These are phyloP conservation scores for Pachysandra terminalis DNA, from an alignment of 164 flowering plant genomes.

Conservation along the genomic window DNA sequence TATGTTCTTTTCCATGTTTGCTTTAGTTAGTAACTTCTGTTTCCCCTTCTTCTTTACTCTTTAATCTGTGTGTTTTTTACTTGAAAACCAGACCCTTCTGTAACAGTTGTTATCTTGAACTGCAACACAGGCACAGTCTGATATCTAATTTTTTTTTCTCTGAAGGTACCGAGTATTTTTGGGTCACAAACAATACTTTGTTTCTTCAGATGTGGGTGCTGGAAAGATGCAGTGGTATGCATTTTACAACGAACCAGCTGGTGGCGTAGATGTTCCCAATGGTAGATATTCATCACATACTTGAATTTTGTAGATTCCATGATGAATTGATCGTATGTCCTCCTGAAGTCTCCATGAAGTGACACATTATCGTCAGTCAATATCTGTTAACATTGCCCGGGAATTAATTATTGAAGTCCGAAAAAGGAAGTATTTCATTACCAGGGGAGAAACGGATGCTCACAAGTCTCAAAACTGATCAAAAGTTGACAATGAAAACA, in stretches of 20 bases:
- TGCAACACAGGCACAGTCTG: not conserved
- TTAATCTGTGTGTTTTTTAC: not conserved
- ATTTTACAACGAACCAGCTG: conserved; percentile 80
- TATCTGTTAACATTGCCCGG: no score
- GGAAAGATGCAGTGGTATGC: conserved; percentile 99
- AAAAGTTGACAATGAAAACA: no score
- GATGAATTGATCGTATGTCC: not conserved
- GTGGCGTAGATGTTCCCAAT: conserved; percentile 71
- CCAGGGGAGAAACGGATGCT: no score
- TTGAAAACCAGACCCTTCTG: not conserved
- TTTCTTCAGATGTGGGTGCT: conserved; percentile 94
- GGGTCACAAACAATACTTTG: conserved; percentile 98
- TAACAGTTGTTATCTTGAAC: not conserved
- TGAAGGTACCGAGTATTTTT: conserved; percentile 91
- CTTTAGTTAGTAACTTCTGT: not conserved
- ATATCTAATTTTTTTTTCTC: conserved; percentile 13
- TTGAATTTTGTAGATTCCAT: conserved; percentile 3
- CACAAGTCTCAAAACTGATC: no score
- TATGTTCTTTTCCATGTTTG: conserved; percentile 27
- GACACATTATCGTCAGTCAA: no score
- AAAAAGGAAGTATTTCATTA: no score
- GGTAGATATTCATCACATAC: conserved; percentile 37
- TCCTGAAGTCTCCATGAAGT: no score
- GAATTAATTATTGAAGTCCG: no score
- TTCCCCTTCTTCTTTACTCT: conserved; percentile 4